phyloP scores from a whole-genome alignment of 192 early-diverging fungal genomes.

The Coemansia sp. region DNA sequence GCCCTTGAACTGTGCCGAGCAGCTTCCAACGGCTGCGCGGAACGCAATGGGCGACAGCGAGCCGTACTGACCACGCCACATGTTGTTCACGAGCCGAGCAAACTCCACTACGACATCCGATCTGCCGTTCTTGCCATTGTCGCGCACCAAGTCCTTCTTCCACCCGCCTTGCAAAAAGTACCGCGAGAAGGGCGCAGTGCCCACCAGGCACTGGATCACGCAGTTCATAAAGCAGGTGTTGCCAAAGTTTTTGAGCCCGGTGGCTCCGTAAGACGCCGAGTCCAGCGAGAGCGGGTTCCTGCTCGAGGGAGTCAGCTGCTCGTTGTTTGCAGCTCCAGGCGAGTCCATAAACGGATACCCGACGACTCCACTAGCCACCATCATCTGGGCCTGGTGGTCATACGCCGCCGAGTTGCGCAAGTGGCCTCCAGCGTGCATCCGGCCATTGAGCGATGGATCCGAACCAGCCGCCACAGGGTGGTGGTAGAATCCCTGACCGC shows the following conservation, averaged over 20 bases:
- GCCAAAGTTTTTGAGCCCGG: conserved; percentile 76
- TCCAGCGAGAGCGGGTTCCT: conserved; percentile 21
- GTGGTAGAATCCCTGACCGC: conserved; percentile 27
- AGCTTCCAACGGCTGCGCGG: conserved; percentile 69
- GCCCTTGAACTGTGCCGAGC: conserved; percentile 80
- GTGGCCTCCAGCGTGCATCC: conserved; percentile 40
- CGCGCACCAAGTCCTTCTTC: conserved; percentile 36
- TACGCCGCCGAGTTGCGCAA: conserved; percentile 31
- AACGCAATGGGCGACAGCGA: conserved; percentile 79
- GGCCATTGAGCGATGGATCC: conserved; percentile 47
- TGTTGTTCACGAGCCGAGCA: conserved; percentile 69
- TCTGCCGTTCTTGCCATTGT: conserved; percentile 64
- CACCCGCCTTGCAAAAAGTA: conserved; percentile 67
- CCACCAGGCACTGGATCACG: conserved; percentile 74
- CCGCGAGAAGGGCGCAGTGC: conserved; percentile 65
- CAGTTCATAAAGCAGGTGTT: conserved; percentile 90
- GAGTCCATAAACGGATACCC: not conserved
- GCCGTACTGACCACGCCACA: conserved; percentile 79
- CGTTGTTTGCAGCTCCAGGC: not conserved
- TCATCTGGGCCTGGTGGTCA: conserved; percentile 9
- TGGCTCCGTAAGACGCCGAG: conserved; percentile 59
- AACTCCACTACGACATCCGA: conserved; percentile 70
- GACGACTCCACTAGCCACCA: not conserved
- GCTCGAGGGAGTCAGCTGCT: not conserved
- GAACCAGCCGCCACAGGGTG: conserved; percentile 40